These are phyloP conservation scores for Podaxis sp. DNA, from an alignment of 768 basidiomycete species.

Conservation along the genomic window DNA sequence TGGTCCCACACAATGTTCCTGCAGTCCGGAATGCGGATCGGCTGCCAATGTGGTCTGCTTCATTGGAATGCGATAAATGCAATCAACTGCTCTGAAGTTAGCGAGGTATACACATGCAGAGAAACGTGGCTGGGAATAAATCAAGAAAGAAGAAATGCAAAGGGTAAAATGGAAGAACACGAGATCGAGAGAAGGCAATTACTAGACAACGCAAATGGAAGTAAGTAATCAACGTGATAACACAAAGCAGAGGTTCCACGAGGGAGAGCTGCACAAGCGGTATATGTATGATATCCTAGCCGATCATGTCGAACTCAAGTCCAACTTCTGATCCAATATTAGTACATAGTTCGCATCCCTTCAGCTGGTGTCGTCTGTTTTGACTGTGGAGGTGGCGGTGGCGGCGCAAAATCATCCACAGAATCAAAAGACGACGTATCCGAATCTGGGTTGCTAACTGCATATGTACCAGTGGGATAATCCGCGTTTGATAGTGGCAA, in stretches of 20 bases:
- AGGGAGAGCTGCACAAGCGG: neutral
- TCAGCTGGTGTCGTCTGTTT: neutral
- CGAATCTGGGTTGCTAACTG: constrained; percentile 18
- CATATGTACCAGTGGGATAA: constrained; percentile 15
- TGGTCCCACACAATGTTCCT: neutral
- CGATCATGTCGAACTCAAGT: no score
- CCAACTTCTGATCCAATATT: neutral
- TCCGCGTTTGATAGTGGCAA: constrained; percentile 5
- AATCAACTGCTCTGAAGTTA: neutral
- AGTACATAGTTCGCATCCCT: constrained; percentile 5
- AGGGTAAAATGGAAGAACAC: neutral
- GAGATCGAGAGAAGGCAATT: neutral
- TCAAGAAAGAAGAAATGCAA: neutral
- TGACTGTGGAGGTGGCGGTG: neutral
- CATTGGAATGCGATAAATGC: neutral
- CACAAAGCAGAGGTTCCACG: neutral
- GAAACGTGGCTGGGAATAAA: constrained; percentile 3
- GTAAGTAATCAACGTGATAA: neutral
- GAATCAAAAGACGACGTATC: constrained; percentile 10
- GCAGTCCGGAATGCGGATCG: neutral
- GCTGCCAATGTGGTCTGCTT: neutral
- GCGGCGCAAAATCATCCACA: neutral
- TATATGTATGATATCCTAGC: neutral
- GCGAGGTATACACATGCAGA: neutral
- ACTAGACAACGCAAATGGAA: neutral